phyloP scores from a whole-genome alignment of 306 rosid species.

The Sechiopsis laciniata region DNA sequence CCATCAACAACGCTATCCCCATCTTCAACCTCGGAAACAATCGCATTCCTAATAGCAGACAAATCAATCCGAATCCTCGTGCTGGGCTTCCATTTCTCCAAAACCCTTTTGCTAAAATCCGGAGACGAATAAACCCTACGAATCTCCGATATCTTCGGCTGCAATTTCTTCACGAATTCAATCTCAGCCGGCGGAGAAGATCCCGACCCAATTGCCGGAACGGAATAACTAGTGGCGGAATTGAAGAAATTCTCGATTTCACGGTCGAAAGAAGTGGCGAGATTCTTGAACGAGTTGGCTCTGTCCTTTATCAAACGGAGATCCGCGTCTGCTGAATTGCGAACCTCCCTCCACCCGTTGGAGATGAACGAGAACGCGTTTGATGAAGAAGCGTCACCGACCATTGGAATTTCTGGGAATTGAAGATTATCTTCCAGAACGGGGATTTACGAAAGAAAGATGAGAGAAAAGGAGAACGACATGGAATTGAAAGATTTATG shows the following conservation, averaged over 20 bases:
- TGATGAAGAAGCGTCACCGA: constrained; percentile 37
- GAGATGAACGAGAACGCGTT: constrained; percentile 76
- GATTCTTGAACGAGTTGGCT: constrained; percentile 80
- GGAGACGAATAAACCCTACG: constrained; percentile 82
- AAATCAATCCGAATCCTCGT: constrained; percentile 71
- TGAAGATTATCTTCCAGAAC: too few species aligned
- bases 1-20: constrained; percentile 34
- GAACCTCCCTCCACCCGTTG: constrained; percentile 90
- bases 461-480: too few species aligned
- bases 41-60: constrained; percentile 73
- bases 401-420: constrained; percentile 36
- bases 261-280: constrained; percentile 84
- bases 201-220: constrained; percentile 59
- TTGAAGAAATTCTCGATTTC: constrained; percentile 81
- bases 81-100: constrained; percentile 86
- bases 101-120: constrained; percentile 78
- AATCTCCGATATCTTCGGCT: constrained; percentile 74
- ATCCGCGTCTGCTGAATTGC: constrained; percentile 94
- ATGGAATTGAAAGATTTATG: too few species aligned
- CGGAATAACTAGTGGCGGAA: constrained; percentile 51
- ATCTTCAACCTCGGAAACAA: constrained; percentile 59
- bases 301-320: constrained; percentile 73
- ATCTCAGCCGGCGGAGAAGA: constrained; percentile 68
- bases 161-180: constrained; percentile 75
- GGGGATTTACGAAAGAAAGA: too few species aligned